These are phyloP conservation scores for Brassica rapa DNA, from an alignment of 345 rosid species.

Conservation along the genomic window DNA sequence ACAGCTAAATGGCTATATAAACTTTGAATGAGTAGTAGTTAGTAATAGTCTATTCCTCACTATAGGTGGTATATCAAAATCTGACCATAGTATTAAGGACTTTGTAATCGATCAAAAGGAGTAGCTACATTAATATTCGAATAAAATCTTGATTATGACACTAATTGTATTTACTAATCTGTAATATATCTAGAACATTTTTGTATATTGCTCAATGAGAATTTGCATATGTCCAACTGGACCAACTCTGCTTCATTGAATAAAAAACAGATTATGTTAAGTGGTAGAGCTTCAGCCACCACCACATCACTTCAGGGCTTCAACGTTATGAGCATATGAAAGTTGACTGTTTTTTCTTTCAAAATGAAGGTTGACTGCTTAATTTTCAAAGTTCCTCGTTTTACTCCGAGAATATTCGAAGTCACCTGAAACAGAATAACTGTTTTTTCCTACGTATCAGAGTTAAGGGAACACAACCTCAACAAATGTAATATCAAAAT, in stretches of 20 bases:
- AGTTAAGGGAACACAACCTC: not conserved
- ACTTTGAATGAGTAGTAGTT: not conserved
- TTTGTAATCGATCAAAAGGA: not conserved
- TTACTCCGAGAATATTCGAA: not conserved
- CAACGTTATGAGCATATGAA: not conserved
- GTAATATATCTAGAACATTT: not conserved
- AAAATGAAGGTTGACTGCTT: not conserved
- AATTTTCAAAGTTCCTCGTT: not conserved
- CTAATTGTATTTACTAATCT: not conserved
- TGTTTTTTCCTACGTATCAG: not conserved
- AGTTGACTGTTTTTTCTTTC: not conserved
- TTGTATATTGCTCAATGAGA: not conserved
- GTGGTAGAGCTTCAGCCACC: not conserved
- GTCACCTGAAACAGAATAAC: not conserved
- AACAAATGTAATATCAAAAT: not conserved
- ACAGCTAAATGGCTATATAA: slow-evolving; percentile 9
- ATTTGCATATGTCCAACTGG: not conserved
- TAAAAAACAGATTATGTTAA: not conserved
- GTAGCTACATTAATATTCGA: not conserved
- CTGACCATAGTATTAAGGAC: not conserved
- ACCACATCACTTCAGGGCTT: slow-evolving; percentile 1
- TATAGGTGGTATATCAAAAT: not conserved
- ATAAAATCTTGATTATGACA: not conserved
- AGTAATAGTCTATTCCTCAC: not conserved
- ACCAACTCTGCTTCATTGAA: not conserved